Evolutionary conservation across 2,329 filamentous ascomycete genomes (phyloP), one percentile per base, ranked within the genome.

Genomic region (Fusarium sp.): DNA sequence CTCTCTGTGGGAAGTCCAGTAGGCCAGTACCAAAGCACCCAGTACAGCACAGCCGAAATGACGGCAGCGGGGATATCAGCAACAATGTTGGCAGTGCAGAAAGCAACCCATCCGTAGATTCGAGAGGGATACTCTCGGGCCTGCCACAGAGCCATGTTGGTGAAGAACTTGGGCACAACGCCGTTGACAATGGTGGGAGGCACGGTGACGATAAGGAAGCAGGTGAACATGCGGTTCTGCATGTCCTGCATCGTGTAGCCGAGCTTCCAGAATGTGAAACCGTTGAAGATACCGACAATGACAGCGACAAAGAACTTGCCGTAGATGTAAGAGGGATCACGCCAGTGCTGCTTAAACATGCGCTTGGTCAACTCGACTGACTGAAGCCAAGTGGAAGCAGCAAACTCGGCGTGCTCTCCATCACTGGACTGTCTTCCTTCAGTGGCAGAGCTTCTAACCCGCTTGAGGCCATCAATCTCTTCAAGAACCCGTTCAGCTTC

Each of bases 41-140:
- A 96, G 84, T 95, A 95, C 22, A 95, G 81, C 1, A 92, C 84
- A 0, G 86, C 87, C 1, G 88, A 87, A 37, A 94, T 79, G 71
- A 95, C 88, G 2, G 92, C 90, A 48, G 89, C 88, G 0, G 94
- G 93, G 24, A 96, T 91, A 79, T 96, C 94, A 35, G 88, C 89
- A 18, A 95, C 85, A 5, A 95, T 86, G 77, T 93, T 92, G 0
- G 93, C 92, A 0, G 92, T 94, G 78, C 88, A 90, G 82, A 95
- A 95, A 0, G 93, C 92, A 37, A 93, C 83, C 92, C 93, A 95
- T 62, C 92, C 92, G 81, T 95, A 96, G 68, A 95, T 94, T 22
- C 92, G 88, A 5, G 89, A 92, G 1, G 93, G 93, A 18, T 92
- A 88, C 81, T 96, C 94, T 48, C 94, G 88, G 0, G 90, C 89